Conservation (phyloP, 2,329 filamentous ascomycete species). For the Akanthomyces lecanii region DNA sequence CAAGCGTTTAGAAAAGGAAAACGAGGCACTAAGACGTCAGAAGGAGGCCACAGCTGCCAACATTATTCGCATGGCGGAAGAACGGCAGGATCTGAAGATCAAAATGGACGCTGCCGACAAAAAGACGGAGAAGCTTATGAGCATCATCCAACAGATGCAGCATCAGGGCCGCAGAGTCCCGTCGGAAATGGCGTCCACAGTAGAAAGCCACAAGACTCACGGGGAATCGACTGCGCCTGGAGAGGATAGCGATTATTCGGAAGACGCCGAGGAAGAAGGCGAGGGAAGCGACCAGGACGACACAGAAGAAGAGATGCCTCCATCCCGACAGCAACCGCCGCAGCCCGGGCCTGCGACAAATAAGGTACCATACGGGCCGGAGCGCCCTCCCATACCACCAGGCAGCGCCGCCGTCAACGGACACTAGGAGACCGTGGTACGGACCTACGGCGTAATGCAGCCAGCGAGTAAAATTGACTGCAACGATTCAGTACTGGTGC, state of each 20-base stretch:
- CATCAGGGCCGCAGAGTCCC: constrained; percentile 78
- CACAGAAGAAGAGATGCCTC: constrained; percentile 45
- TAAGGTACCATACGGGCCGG: constrained; percentile 43
- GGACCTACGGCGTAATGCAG: background rate
- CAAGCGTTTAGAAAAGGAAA: constrained; percentile 94
- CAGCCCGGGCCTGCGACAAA: constrained; percentile 28
- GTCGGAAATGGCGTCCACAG: constrained; percentile 57
- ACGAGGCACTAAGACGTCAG: constrained; percentile 83
- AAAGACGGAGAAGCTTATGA: constrained; percentile 88
- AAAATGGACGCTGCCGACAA: constrained; percentile 53
- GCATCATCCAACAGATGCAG: constrained; percentile 94
- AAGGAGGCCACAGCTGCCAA: constrained; percentile 92
- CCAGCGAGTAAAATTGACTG: constrained; percentile 1
- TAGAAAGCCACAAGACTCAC: constrained; percentile 50
- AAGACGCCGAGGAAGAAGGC: constrained; percentile 58
- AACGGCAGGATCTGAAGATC: constrained; percentile 78
- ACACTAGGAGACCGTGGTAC: constrained; percentile 33
- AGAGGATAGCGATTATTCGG: constrained; percentile 61
- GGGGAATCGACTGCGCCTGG: constrained; percentile 38
- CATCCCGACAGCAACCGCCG: constrained; percentile 27
- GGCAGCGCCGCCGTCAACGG: constrained; percentile 39
- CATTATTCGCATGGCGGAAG: constrained; percentile 95
- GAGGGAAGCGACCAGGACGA: constrained; percentile 59
- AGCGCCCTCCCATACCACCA: constrained; percentile 39
- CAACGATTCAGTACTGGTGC: background rate